These are phyloP conservation scores for Leishmania amazonensis DNA, from an alignment of 208 protist species.

Conservation along the genomic window DNA sequence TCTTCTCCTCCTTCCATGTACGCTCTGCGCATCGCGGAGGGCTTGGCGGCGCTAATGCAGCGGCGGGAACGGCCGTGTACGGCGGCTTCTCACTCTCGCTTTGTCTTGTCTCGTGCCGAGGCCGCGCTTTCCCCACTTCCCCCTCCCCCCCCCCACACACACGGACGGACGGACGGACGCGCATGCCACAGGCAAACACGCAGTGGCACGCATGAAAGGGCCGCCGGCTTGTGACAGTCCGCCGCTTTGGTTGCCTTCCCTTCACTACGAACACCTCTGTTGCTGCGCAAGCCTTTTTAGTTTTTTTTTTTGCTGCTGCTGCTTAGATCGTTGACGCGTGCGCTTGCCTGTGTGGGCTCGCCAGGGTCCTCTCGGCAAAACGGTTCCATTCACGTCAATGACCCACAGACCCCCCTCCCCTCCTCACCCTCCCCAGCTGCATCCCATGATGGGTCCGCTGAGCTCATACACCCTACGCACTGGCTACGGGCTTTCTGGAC, in stretches of 20 bases:
- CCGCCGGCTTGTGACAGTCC: neutral
- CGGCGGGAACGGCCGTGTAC: neutral
- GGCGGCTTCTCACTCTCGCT: neutral
- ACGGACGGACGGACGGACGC: neutral
- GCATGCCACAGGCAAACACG: neutral
- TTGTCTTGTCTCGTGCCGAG: neutral
- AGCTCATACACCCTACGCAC: neutral
- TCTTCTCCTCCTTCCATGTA: neutral
- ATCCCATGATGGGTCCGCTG: neutral
- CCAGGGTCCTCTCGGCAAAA: slow-evolving; percentile 2
- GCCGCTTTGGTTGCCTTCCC: neutral
- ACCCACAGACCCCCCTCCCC: neutral
- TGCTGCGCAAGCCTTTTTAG: neutral
- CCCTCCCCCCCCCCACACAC: neutral
- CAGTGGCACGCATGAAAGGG: neutral
- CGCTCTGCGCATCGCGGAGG: neutral
- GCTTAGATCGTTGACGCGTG: neutral
- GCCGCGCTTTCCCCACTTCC: neutral
- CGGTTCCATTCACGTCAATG: neutral
- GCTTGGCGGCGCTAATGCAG: neutral
- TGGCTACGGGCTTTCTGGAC: neutral
- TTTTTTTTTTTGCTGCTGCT: neutral
- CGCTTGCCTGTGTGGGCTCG: neutral
- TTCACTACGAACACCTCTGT: neutral
- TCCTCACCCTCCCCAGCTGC: neutral